Evolutionary conservation across 805 yeast genomes (phyloP).

Genomic region (Teunomyces panamensis): DNA sequence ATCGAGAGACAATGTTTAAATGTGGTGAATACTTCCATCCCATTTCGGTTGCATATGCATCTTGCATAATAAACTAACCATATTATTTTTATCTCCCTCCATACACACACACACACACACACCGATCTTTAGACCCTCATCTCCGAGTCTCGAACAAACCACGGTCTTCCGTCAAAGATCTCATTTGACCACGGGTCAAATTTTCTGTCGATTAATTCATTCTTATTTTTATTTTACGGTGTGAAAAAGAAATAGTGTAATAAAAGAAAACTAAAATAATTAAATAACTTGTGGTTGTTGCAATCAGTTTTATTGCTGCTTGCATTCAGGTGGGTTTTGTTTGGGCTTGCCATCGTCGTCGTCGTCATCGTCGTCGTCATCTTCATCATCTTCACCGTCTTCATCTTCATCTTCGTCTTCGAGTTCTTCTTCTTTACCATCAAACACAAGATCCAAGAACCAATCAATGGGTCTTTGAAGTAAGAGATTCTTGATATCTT

Average conservation of each 20-base stretch:
- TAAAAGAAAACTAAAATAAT: not conserved
- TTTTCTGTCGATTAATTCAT: no score
- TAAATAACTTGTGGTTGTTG: not conserved
- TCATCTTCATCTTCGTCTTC: constrained; percentile 62
- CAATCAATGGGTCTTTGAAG: constrained; percentile 97
- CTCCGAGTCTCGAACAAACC: no score
- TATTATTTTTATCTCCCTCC: no score
- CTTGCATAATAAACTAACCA: no score
- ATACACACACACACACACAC: no score
- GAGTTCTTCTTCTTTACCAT: constrained; percentile 62
- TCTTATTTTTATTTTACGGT: no score
- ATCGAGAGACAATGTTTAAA: not conserved
- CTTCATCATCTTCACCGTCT: constrained; percentile 62
- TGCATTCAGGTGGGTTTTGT: constrained; percentile 74
- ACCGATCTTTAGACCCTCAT: no score
- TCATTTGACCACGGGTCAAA: no score
- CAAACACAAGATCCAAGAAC: constrained; percentile 92
- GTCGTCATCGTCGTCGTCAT: constrained; percentile 58
- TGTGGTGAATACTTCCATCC: not conserved
- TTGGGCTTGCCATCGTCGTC: constrained; percentile 59
- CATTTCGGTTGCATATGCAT: no score
- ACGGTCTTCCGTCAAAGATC: no score
- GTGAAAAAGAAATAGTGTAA: no score
- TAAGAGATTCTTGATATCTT: constrained; percentile 91
- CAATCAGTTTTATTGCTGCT: constrained; percentile 48